phyloP scores from a whole-genome alignment of 164 flowering plant genomes.

The Stephania japonica region DNA sequence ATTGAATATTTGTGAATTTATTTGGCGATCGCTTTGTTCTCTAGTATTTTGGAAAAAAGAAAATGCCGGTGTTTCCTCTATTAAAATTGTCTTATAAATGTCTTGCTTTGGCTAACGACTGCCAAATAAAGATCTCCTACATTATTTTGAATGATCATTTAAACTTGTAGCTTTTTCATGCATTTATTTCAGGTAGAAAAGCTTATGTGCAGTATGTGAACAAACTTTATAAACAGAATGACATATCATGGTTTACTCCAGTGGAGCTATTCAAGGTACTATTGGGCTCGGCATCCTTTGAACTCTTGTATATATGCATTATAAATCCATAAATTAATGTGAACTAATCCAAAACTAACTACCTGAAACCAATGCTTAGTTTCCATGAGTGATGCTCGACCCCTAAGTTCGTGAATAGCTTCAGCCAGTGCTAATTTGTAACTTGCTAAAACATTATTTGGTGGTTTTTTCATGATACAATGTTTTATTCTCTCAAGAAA shows the following conservation, averaged over 20 bases:
- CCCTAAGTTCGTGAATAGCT: too few species aligned
- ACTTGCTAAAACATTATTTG: too few species aligned
- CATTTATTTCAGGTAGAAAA: slow-evolving; percentile 54
- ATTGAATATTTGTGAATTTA: neutral
- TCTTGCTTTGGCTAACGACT: neutral
- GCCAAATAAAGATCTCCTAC: neutral
- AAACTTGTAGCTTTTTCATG: neutral
- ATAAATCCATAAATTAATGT: too few species aligned
- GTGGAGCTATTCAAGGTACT: slow-evolving; percentile 94
- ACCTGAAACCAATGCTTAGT: too few species aligned
- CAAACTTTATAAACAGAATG: slow-evolving; percentile 69
- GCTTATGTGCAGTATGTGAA: slow-evolving; percentile 68
- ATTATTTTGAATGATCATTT: slow-evolving; percentile 13
- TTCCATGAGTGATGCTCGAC: too few species aligned
- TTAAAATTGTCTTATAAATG: neutral
- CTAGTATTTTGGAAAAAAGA: neutral
- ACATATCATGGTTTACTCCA: slow-evolving; percentile 88
- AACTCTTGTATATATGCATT: neutral
- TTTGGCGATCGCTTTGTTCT: neutral
- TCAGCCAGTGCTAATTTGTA: too few species aligned
- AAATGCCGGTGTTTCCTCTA: neutral
- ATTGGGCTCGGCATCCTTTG: neutral
- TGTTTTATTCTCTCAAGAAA: too few species aligned
- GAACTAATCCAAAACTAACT: too few species aligned
- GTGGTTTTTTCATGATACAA: too few species aligned